Base-by-base conservation (phyloP, 352 stramenopile genomes). In the Globisporangium okanoganense region DNA sequence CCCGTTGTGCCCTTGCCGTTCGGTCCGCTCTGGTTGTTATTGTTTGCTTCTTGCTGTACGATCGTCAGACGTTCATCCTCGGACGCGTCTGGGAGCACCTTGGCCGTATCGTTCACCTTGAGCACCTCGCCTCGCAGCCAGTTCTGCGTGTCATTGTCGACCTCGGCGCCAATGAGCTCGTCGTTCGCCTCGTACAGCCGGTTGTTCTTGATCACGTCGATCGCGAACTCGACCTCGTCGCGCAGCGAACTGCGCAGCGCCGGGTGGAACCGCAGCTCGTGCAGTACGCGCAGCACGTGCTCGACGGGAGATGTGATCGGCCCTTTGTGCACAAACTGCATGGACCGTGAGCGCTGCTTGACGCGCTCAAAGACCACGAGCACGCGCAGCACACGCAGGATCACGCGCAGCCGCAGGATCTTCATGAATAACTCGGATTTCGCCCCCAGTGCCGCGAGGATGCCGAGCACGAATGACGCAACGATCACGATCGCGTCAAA, bases 121-220 rank as follows among this genome's bases (percentile, higher is more conserved):
- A 93, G 65, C n/a, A 94, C 72, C 58, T 92, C 87, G 1, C 82
- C 84, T 12, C 82, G 82, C 22, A 94, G 66, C 82, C 85, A 96
- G 59, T 92, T 90, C 65, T 94, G 83, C 31, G 83, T 96, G 58
- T 94, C 84, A 6, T 87, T 44, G 60, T 94, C 85, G 4, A 96
- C 78, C 22, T 76, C 84, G 57, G 87, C 76, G 20, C 72, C 84
- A 20, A 76, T 70, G 18, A 92, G 61, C 8, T 88, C 80, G 45
- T 90, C 84, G 44, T 87, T 87, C 3, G 82, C 85, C 47, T 94
- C 82, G 60, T 96, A 94, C 10, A 96, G 61, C 3, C 79, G 76
- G 56, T 94, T 94, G 64, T 88, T 91, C 60, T 94, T 94, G 69
- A 96, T 94, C 6, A 75, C 75, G 55, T 96, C 82, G 36, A 94